Evolutionary conservation across 2,329 filamentous ascomycete species (phyloP).

Genomic region (Rhexocercosporidium sp.): DNA sequence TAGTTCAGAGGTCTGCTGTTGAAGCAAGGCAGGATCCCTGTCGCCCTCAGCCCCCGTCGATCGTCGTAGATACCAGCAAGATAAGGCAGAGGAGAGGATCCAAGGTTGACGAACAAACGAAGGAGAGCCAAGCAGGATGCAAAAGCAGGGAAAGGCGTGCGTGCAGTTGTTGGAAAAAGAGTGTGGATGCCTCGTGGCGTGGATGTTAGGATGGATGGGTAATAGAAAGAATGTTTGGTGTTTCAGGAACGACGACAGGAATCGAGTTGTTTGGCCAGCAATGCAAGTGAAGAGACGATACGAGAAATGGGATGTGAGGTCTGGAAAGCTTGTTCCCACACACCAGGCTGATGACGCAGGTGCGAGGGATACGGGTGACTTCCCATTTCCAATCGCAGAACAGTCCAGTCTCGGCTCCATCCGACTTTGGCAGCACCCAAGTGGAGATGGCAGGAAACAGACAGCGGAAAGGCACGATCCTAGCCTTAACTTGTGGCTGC

Average conservation of each 20-base stretch:
- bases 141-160: background rate
- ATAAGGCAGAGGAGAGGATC: conserved; percentile 9
- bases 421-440: conserved; percentile 2
- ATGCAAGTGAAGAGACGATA: background rate
- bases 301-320: background rate
- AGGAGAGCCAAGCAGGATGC: background rate
- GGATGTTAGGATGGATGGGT: conserved; percentile 6
- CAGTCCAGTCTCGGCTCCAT: conserved; percentile 1
- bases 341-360: conserved; percentile 27
- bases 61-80: conserved; percentile 1
- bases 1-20: background rate
- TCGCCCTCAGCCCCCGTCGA: conserved; percentile 17
- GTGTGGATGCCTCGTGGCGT: conserved; percentile 2
- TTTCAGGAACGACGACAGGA: conserved; percentile 11
- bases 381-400: too few species aligned
- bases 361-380: conserved; percentile 21
- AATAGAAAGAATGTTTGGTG: conserved; percentile 20
- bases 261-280: conserved; percentile 17
- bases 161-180: background rate
- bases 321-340: background rate
- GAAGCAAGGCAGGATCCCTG: conserved; percentile 29
- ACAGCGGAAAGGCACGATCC: conserved; percentile 12
- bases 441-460: background rate
- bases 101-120: background rate
- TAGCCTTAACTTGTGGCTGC: background rate